Percentiles rank a stretch among this genome's conserved stretches.
These are phyloP conservation scores for Apiospora aurea DNA, from an alignment of 2,329 filamentous ascomycete species.

Conservation along the genomic window DNA sequence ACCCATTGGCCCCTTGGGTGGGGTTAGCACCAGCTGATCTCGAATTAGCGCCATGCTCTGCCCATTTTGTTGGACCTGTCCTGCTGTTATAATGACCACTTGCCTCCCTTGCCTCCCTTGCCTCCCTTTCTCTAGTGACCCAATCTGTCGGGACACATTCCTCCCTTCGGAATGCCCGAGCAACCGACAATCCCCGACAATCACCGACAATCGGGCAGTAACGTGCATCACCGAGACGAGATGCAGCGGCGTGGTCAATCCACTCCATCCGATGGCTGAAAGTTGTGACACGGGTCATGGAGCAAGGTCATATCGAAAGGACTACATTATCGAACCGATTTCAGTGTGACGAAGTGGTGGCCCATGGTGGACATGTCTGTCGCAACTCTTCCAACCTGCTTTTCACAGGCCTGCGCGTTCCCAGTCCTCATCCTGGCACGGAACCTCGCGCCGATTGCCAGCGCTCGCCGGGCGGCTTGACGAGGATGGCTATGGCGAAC, in stretches of 20 bases:
- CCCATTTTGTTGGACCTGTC: no score
- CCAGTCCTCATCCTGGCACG: no score
- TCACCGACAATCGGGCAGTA: conserved; percentile 55
- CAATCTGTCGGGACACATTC: background rate
- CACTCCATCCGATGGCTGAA: background rate
- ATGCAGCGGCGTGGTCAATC: background rate
- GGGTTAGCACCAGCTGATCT: background rate
- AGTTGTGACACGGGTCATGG: background rate
- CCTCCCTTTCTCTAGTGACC: background rate
- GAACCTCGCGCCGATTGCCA: no score
- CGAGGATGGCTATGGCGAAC: no score
- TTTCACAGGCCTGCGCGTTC: no score
- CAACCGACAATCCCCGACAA: no score
- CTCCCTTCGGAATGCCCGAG: conserved; percentile 2
- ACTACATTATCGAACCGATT: no score
- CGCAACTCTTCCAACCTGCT: no score
- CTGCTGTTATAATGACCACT: background rate
- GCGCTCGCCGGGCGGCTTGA: no score
- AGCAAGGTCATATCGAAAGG: no score
- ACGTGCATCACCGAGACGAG: conserved; percentile 1
- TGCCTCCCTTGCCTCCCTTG: background rate
- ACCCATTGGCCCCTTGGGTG: background rate
- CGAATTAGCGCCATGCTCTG: background rate
- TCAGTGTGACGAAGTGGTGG: no score
- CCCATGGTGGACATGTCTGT: no score